Conservation (phyloP, 2,329 filamentous ascomycete genomes). For the Cladosporium colombiae region DNA sequence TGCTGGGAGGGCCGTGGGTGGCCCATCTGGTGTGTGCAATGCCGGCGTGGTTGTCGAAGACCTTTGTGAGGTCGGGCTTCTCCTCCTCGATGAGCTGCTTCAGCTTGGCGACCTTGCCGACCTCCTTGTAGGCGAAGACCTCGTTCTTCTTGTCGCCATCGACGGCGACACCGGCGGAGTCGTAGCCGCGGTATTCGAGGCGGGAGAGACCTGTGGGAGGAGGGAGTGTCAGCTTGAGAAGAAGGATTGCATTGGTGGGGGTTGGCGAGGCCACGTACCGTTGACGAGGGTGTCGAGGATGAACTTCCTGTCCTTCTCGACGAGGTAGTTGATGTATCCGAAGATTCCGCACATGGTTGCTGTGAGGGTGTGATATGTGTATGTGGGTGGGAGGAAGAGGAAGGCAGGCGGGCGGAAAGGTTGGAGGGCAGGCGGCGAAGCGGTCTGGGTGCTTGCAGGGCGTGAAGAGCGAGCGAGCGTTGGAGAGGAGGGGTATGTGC, state of each 20-base stretch:
- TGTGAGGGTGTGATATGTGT: conserved; percentile 4
- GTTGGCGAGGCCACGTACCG: conserved; percentile 58
- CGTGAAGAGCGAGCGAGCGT: conserved; percentile 6
- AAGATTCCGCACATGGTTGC: conserved; percentile 66
- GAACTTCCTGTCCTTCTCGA: conserved; percentile 97
- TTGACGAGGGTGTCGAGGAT: conserved; percentile 96
- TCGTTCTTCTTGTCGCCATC: conserved; percentile 99
- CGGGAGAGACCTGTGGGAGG: conserved; percentile 76
- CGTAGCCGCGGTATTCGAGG: conserved; percentile 98
- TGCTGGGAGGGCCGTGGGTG: conserved; percentile 91
- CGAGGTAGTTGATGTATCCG: conserved; percentile 98
- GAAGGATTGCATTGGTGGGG: not conserved
- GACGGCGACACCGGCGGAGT: conserved; percentile 92
- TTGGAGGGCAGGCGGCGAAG: conserved; percentile 4
- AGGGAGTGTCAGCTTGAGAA: conserved; percentile 28
- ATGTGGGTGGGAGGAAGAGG: not conserved
- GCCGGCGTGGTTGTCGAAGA: conserved; percentile 96
- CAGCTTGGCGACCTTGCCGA: conserved; percentile 97
- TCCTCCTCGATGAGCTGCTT: conserved; percentile 86
- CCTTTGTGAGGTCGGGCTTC: conserved; percentile 82
- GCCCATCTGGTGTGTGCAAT: conserved; percentile 99
- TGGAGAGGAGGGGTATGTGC: conserved; percentile 5
- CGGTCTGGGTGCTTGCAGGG: conserved; percentile 4
- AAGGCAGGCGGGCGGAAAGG: not conserved
- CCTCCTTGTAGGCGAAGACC: conserved; percentile 96